These are phyloP conservation scores for Barnettozyma vustinii DNA, from an alignment of 805 yeast genomes.

Conservation along the genomic window DNA sequence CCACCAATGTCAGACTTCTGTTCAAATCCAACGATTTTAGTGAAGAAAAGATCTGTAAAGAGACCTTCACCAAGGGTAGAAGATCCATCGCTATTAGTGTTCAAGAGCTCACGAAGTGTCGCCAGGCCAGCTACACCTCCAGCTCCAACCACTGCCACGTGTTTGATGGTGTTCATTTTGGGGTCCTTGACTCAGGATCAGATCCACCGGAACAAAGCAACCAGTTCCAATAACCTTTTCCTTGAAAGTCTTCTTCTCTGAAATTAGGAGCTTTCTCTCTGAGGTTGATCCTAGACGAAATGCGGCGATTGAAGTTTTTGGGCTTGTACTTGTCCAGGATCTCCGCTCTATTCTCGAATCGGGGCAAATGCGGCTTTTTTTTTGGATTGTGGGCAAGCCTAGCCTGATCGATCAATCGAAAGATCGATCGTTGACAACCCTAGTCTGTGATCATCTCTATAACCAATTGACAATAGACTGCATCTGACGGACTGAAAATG, in stretches of 20 bases:
- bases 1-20: conserved; percentile 41
- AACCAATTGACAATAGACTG: too few relatives aligned
- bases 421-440: too few relatives aligned
- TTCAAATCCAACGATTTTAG: conserved; percentile 38
- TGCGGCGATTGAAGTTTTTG: too few relatives aligned
- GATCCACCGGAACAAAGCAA: not conserved
- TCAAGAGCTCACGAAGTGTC: conserved; percentile 28
- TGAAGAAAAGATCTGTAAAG: conserved; percentile 22
- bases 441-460: too few relatives aligned
- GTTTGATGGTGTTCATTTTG: conserved; percentile 13
- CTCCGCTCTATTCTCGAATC: too few relatives aligned
- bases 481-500: too few relatives aligned
- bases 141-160: conserved; percentile 35
- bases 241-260: not conserved
- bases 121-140: conserved; percentile 38
- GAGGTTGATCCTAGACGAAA: too few relatives aligned
- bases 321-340: too few relatives aligned
- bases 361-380: too few relatives aligned
- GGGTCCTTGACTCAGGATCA: not conserved
- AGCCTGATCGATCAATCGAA: too few relatives aligned
- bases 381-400: too few relatives aligned
- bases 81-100: conserved; percentile 26
- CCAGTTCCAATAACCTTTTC: too few relatives aligned
- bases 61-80: conserved; percentile 17
- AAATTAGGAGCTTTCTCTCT: not conserved